Evolutionary conservation across 768 basidiomycete genomes (phyloP).

Genomic region (Psilocybe azurescens): DNA sequence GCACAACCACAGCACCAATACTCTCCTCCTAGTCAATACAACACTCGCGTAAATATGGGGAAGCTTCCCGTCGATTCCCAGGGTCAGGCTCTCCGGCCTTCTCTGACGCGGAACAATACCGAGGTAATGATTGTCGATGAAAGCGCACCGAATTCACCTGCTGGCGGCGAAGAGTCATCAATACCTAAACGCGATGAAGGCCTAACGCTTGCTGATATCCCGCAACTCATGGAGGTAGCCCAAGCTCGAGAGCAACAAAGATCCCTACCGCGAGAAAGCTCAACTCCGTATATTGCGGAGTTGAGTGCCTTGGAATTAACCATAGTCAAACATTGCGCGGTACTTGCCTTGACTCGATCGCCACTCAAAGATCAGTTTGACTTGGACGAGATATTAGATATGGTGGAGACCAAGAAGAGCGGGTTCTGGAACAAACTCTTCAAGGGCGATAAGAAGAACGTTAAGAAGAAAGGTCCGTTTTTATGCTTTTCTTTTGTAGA

Average conservation of each 20-base stretch:
- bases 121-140: conserved; percentile 92
- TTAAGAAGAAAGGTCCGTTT: conserved; percentile 80
- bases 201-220: conserved; percentile 93
- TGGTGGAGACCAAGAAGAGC: conserved; percentile 91
- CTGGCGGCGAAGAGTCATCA: conserved; percentile 48
- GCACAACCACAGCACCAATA: conserved; percentile 31
- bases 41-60: conserved; percentile 41
- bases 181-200: conserved; percentile 64
- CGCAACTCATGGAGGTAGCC: conserved; percentile 89
- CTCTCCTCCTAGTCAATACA: conserved; percentile 27
- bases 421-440: conserved; percentile 97
- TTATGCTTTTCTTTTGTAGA: not conserved
- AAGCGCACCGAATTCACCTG: conserved; percentile 72
- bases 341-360: conserved; percentile 79
- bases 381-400: conserved; percentile 90
- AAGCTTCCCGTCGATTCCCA: conserved; percentile 47
- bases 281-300: conserved; percentile 85
- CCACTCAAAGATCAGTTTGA: conserved; percentile 84
- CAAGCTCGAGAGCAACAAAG: conserved; percentile 89
- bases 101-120: conserved; percentile 79
- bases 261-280: conserved; percentile 77
- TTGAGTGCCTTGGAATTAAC: conserved; percentile 84
- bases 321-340: conserved; percentile 91
- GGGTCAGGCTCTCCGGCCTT: conserved; percentile 64
- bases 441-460: conserved; percentile 85